Conservation (phyloP, 768 basidiomycete genomes). For the Hemileccinum rubropunctum region DNA sequence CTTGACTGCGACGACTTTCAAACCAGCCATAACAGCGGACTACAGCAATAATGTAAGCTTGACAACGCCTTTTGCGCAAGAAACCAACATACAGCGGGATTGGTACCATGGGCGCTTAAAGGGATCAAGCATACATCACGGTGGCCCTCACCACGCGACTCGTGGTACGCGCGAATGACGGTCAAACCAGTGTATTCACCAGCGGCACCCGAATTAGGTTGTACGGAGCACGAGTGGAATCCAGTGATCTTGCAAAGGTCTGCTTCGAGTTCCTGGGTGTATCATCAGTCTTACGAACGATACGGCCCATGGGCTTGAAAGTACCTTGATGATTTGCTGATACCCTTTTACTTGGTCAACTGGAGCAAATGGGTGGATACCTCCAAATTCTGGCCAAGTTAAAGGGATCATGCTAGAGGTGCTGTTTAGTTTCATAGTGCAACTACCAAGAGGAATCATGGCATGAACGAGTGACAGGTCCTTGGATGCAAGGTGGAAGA, state of each 20-base stretch:
- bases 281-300: slow-evolving; percentile 7
- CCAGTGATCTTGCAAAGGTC: slow-evolving; percentile 95
- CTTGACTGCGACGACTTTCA: slow-evolving; percentile 97
- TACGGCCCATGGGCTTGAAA: neutral
- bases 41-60: slow-evolving; percentile 32
- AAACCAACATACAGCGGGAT: slow-evolving; percentile 75
- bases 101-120: slow-evolving; percentile 95
- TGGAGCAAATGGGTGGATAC: slow-evolving; percentile 92
- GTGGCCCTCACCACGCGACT: slow-evolving; percentile 79
- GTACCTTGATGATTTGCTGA: slow-evolving; percentile 70
- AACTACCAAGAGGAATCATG: slow-evolving; percentile 95
- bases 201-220: slow-evolving; percentile 97
- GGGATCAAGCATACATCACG: slow-evolving; percentile 94
- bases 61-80: neutral
- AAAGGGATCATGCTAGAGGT: slow-evolving; percentile 97
- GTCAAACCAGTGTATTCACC: slow-evolving; percentile 97
- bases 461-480: slow-evolving; percentile 93
- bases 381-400: slow-evolving; percentile 89
- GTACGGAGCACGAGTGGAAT: slow-evolving; percentile 94
- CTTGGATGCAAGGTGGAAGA: slow-evolving; percentile 90
- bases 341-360: slow-evolving; percentile 89
- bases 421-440: slow-evolving; percentile 98
- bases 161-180: slow-evolving; percentile 93
- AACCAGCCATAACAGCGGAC: slow-evolving; percentile 96
- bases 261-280: slow-evolving; percentile 76